A percentile compares a stretch with the other conserved stretches of the same genome.
These are phyloP conservation scores for Xylariaceae sp. DNA, from an alignment of 2,329 filamentous ascomycete species.

Conservation along the genomic window DNA sequence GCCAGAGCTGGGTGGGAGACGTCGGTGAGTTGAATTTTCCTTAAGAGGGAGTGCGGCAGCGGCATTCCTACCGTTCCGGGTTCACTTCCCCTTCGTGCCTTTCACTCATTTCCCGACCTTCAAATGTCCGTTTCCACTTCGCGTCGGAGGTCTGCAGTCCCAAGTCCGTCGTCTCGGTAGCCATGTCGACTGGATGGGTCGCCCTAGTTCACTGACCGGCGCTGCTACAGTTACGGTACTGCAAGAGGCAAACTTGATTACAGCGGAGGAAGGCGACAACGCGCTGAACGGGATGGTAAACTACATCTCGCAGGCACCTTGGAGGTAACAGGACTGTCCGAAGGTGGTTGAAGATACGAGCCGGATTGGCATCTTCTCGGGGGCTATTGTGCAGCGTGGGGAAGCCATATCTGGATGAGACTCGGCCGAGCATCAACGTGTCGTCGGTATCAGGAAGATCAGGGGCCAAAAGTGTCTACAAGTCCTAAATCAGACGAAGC, in stretches of 20 bases:
- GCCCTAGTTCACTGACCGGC: constrained; percentile 8
- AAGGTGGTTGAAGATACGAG: not conserved
- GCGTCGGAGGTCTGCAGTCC: too few species aligned
- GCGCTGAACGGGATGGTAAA: constrained; percentile 32
- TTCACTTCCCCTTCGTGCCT: not conserved
- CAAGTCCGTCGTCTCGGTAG: not conserved
- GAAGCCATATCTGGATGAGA: not conserved
- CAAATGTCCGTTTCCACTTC: not conserved
- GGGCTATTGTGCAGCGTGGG: not conserved
- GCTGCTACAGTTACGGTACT: constrained; percentile 23
- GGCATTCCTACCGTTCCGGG: not conserved
- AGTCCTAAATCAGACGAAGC: constrained; percentile 2
- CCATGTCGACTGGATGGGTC: not conserved
- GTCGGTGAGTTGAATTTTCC: constrained; percentile 17
- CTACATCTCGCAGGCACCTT: constrained; percentile 30
- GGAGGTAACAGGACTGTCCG: constrained; percentile 19
- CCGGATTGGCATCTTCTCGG: not conserved
- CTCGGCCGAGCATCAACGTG: not conserved
- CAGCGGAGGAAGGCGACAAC: constrained; percentile 31
- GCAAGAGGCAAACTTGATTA: constrained; percentile 30
- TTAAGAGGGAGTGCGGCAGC: not conserved
- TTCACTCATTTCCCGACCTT: not conserved
- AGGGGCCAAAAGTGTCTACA: constrained; percentile 2
- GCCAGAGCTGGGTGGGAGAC: constrained; percentile 32
- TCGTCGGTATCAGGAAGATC: not conserved